These are phyloP conservation scores for Abrus precatorius DNA, from an alignment of 306 rosid species.

Conservation along the genomic window DNA sequence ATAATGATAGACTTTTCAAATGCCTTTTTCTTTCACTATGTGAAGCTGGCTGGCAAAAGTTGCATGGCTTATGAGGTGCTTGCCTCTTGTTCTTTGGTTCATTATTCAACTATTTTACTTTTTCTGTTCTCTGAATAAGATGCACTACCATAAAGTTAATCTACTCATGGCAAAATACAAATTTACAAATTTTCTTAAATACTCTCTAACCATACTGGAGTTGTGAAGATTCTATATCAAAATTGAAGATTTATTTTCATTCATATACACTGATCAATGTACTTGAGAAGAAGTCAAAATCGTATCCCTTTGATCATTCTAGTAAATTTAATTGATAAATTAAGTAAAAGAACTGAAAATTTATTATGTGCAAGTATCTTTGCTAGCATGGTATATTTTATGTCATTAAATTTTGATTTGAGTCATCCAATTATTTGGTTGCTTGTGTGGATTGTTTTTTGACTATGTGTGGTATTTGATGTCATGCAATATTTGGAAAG, in stretches of 20 bases:
- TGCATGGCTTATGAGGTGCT: conserved; percentile 21
- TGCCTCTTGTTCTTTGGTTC: not conserved
- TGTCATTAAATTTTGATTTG: conserved; percentile 18
- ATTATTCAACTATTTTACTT: not conserved
- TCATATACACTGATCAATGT: conserved; percentile 17
- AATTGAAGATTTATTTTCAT: conserved; percentile 38
- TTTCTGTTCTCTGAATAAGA: conserved; percentile 20
- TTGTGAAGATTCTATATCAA: conserved; percentile 23
- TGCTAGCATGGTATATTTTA: not conserved
- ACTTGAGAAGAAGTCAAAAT: conserved; percentile 11
- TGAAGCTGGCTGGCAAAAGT: conserved; percentile 10
- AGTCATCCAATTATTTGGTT: not conserved
- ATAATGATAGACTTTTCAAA: not conserved
- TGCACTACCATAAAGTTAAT: conserved; percentile 1
- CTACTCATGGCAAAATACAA: conserved; percentile 8
- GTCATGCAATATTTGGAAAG: conserved; percentile 30
- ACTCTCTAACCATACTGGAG: conserved; percentile 25
- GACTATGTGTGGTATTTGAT: conserved; percentile 25
- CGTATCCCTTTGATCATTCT: conserved; percentile 14
- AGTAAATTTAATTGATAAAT: conserved; percentile 23
- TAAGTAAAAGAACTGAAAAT: not conserved
- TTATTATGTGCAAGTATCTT: conserved; percentile 1
- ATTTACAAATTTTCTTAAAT: conserved; percentile 1
- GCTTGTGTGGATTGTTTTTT: conserved; percentile 10
- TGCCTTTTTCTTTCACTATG: not conserved